phyloP scores from a whole-genome alignment of 2,329 filamentous ascomycete genomes.

The Nigrospora sphaerica region DNA sequence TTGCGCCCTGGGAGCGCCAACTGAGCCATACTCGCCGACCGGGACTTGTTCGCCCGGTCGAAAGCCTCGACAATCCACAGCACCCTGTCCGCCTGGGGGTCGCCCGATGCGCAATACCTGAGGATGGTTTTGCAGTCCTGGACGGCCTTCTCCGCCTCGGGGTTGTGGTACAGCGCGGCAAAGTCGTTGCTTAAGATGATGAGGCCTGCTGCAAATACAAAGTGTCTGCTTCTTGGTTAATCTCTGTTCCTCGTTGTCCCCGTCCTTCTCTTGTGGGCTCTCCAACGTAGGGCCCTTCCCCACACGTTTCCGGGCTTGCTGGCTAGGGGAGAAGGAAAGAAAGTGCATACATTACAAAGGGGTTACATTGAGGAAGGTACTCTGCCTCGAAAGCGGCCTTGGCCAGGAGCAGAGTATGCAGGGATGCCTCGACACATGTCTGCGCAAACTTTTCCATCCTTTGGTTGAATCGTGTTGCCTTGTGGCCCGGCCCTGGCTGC shows the following conservation, averaged over 20 bases:
- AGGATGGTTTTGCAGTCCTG: constrained; percentile 39
- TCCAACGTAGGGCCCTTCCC: background rate
- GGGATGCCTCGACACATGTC: constrained; percentile 43
- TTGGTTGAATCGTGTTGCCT: constrained; percentile 19
- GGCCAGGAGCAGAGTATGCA: constrained; percentile 40
- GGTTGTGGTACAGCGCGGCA: constrained; percentile 37
- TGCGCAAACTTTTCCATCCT: constrained; percentile 40
- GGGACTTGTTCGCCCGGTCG: constrained; percentile 28
- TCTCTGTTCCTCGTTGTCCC: constrained; percentile 1
- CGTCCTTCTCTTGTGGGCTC: too few species aligned
- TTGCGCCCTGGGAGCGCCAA: constrained; percentile 17
- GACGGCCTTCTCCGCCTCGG: constrained; percentile 31
- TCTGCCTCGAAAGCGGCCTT: constrained; percentile 33
- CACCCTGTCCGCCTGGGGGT: constrained; percentile 42
- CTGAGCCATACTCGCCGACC: constrained; percentile 14
- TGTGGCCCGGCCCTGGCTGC: constrained; percentile 15
- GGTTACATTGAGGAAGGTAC: constrained; percentile 44
- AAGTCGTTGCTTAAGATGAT: constrained; percentile 52
- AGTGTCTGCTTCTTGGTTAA: constrained; percentile 33
- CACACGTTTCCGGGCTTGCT: background rate
- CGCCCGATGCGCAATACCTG: constrained; percentile 37
- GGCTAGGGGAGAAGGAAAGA: background rate
- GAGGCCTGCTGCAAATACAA: constrained; percentile 47
- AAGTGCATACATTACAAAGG: constrained; percentile 27
- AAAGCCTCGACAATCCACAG: constrained; percentile 44